Evolutionary conservation across 2,329 filamentous ascomycete genomes (phyloP), one percentile per base, ranked within the genome.

Genomic region (Trichophyton rubrum): DNA sequence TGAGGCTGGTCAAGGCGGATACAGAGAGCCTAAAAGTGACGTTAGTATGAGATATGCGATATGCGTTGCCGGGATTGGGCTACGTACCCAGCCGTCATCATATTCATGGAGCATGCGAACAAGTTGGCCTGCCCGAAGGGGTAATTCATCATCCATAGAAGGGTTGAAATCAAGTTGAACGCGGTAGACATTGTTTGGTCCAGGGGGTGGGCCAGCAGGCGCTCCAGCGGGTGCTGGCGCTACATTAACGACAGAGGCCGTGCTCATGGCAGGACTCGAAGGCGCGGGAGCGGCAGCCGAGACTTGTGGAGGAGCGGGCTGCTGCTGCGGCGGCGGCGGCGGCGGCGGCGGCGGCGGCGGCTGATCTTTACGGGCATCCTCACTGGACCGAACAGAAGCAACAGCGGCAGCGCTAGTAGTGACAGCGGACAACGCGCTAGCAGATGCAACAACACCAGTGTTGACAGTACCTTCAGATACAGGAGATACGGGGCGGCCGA

Each of bases 121-220:
- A 56, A 99, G 80, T 64, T 95, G 86, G 59, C 93, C 93, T 61
- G 86, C 83, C 64, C 79, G 82, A 51, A 99, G 80, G 64, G 85
- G 88, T 69, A 99, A 79, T 75, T 99, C 93, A 70, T 99, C 93
- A 4, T 90, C 87, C 80, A 97, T 86, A 2, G 88, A 92, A 27
- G 93, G 91, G 72, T 85, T 87, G 74, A 97, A 99, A 73, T 96
- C 91, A 66, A 97, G 84, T 73, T 96, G 89, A 38, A 97, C 89
- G 64, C 93, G 89, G 73, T 97, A 88, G 60, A 97, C 91, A 65
- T 89, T 85, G 69, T 78, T 80, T 73, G 61, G 82, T 78, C 64
- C 79, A 75, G 41, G 77, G 53, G 63, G 65, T 24, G 53, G 53
- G 13, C 55, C 55, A 40, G n/a, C 55, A 40, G 38, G 13, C 35